Percentiles rank a stretch among this genome's conserved stretches.
phyloP scores from a whole-genome alignment of 331 rosid genomes.

The Quercus lobata region DNA sequence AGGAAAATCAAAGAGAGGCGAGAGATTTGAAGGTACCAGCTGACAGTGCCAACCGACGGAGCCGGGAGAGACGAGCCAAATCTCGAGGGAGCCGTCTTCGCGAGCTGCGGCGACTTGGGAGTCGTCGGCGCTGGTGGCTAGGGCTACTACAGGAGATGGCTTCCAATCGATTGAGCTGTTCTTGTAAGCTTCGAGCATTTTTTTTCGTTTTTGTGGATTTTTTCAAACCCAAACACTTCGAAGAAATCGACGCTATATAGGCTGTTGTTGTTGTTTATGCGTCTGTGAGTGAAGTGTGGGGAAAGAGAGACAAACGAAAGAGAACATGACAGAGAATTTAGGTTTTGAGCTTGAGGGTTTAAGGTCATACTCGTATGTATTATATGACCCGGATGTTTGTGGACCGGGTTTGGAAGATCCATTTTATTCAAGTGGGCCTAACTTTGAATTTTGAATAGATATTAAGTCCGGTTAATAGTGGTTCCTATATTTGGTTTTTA shows the following conservation, averaged over 20 bases:
- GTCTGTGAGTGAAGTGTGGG: neutral
- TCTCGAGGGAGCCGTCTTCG: conserved; percentile 76
- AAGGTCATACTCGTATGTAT: conserved; percentile 29
- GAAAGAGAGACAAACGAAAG: neutral
- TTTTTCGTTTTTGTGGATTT: neutral
- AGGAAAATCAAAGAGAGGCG: neutral
- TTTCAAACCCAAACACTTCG: neutral
- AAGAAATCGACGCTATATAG: neutral
- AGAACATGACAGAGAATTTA: neutral
- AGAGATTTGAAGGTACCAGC: conserved; percentile 35
- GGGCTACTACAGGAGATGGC: conserved; percentile 68
- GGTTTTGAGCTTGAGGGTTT: conserved; percentile 46
- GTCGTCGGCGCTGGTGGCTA: conserved; percentile 79
- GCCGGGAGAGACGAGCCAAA: conserved; percentile 96
- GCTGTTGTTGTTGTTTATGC: neutral
- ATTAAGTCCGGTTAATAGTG: too few species aligned
- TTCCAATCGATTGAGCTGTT: conserved; percentile 62
- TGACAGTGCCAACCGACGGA: conserved; percentile 95
- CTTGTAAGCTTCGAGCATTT: conserved; percentile 48
- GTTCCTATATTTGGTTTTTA: too few species aligned
- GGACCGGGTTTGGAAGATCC: conserved; percentile 6
- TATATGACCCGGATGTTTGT: neutral
- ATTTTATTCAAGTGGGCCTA: neutral
- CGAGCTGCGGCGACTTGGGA: conserved; percentile 85
- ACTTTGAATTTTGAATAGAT: too few species aligned